Conservation (phyloP, 495 filamentous ascomycete species). For the Aspergillus haitiensis region DNA sequence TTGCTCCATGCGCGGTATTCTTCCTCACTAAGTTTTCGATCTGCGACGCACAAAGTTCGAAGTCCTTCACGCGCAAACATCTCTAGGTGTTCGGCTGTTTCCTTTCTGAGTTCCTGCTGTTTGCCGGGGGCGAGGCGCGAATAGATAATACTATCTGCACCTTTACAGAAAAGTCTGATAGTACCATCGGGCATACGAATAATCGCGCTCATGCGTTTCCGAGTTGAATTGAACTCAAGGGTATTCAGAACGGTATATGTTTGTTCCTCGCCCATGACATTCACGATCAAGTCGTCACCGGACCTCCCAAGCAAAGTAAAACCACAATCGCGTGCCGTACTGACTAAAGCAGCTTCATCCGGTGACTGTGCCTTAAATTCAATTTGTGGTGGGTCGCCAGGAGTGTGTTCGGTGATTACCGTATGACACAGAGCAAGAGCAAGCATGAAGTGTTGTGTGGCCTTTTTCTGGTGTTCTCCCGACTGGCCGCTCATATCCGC, state of each 20-base stretch:
- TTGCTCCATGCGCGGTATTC: constrained; percentile 85
- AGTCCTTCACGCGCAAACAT: constrained; percentile 95
- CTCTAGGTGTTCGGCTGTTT: constrained; percentile 92
- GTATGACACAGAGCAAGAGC: constrained; percentile 94
- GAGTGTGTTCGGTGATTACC: constrained; percentile 86
- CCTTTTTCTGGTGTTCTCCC: constrained; percentile 71
- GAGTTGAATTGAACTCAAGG: constrained; percentile 94
- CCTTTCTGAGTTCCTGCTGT: constrained; percentile 76
- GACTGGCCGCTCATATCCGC: constrained; percentile 74
- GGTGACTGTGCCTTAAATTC: constrained; percentile 97
- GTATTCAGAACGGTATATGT: constrained; percentile 90
- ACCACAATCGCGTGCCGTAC: constrained; percentile 92
- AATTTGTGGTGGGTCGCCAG: constrained; percentile 84
- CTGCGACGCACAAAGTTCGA: constrained; percentile 92
- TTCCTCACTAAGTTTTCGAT: constrained; percentile 76
- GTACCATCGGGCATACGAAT: constrained; percentile 92
- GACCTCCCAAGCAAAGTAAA: constrained; percentile 89
- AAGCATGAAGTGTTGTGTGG: constrained; percentile 90
- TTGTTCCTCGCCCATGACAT: constrained; percentile 80
- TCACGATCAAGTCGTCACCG: constrained; percentile 75
- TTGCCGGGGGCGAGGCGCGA: constrained; percentile 82
- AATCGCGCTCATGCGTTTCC: constrained; percentile 98
- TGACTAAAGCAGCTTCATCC: constrained; percentile 92
- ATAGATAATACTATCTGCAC: constrained; percentile 96
- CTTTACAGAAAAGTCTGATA: constrained; percentile 95